Evolutionary conservation across 2,329 filamentous ascomycete genomes (phyloP).

Genomic region (Aspergillus glaucus): DNA sequence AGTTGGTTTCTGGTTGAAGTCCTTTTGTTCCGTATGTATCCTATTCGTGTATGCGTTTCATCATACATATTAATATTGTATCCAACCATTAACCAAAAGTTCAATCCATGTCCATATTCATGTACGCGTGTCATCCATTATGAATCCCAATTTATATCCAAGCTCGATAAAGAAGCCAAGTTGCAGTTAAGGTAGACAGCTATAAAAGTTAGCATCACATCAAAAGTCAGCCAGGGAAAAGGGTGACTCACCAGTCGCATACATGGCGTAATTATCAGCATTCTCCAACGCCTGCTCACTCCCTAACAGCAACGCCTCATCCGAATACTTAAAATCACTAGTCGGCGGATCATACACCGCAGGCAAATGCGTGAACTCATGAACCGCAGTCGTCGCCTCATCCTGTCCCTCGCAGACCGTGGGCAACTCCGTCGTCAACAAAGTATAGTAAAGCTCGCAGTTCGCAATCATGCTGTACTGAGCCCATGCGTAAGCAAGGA

Average conservation of each 20-base stretch:
- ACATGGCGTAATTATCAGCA: conserved; percentile 32
- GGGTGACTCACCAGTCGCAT: background rate
- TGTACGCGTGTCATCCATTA: background rate
- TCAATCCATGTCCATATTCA: too few species aligned
- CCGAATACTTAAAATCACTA: conserved; percentile 54
- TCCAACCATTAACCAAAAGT: too few species aligned
- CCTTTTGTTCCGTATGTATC: too few species aligned
- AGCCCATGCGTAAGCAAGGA: conserved; percentile 59
- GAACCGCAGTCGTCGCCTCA: conserved; percentile 58
- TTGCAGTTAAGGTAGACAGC: background rate
- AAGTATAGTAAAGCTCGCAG: background rate
- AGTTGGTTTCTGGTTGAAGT: background rate
- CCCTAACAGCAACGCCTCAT: conserved; percentile 43
- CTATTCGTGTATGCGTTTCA: too few species aligned
- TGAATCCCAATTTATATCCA: background rate
- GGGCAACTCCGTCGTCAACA: background rate
- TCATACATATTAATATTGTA: too few species aligned
- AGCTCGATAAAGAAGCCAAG: too few species aligned
- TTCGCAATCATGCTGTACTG: conserved; percentile 13
- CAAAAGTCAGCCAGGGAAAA: background rate
- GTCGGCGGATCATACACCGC: conserved; percentile 51
- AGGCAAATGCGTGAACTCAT: conserved; percentile 60
- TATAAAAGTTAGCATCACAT: background rate
- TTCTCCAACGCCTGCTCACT: conserved; percentile 52
- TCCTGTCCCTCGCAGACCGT: conserved; percentile 53